Base-by-base conservation (phyloP, 345 rosid genomes). In the Salix arbutifolia region DNA sequence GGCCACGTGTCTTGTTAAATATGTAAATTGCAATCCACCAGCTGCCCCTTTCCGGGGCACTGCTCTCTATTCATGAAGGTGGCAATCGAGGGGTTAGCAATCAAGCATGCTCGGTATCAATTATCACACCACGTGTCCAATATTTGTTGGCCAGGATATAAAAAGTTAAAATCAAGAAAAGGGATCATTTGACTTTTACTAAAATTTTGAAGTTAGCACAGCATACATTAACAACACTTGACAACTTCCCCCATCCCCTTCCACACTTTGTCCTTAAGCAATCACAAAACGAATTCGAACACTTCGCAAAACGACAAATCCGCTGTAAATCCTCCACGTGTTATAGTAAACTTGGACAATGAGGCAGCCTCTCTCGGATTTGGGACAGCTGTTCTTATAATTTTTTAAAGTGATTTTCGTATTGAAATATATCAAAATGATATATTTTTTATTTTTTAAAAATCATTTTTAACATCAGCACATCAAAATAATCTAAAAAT, bases 241-340 rank as follows among this genome's bases (percentile, higher is more conserved):
- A 3, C 28, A 23, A 23, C 6, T 56, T 8, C 61, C 11, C 64
- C 1, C 64, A 8, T 1, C 28, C 64, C 28, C 64, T 40, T n/a
- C 60, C 64, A 56, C 28, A n/a, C 64, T 25, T 9, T 40, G 33
- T 23, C 71, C 21, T 23, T 9, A 8, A 67, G 12, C 71, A 23
- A 4, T 1, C 19, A 12, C 71, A 37, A 81, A 75, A 38, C 64
- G 79, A 79, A 71, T 71, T 30, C 77, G 65, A 69, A 77, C 71
- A 52, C 73, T 67, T 26, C n/a, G 31, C 88, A 85, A 85, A 81
- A 81, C 88, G 93, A 85, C 96, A 85, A 82, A 78, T 5, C 65
- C 68, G 10, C 78, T 69, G 79, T 72, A 40, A 77, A 60, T 68
- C 73, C 68, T 14, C 72, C 52, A 7, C 23, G 44, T 37, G 65